Conservation (phyloP, 371 early-diverging fungal genomes). For the Sporodiniella umbellata region DNA sequence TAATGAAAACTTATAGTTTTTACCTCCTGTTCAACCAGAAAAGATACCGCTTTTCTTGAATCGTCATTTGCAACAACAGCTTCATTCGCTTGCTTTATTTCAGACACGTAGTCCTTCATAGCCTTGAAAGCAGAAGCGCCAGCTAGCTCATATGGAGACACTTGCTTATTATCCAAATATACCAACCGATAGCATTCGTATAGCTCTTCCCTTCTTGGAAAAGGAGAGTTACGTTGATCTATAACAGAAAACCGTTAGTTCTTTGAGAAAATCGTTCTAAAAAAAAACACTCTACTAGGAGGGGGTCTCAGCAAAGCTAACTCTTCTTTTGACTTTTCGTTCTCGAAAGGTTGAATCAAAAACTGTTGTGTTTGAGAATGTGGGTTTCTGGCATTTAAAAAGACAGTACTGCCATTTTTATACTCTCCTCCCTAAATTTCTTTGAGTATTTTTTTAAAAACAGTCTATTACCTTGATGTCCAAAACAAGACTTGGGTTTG, state of each 20-base stretch:
- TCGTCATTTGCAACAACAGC: constrained; percentile 24
- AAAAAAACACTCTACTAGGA: too few relatives aligned
- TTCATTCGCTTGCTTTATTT: constrained; percentile 16
- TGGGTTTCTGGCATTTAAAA: constrained; percentile 29
- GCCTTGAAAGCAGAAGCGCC: constrained; percentile 64
- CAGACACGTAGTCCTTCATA: constrained; percentile 30
- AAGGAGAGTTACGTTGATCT: constrained; percentile 26
- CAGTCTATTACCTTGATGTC: constrained; percentile 35
- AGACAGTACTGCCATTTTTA: constrained; percentile 34
- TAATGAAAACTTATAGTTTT: not conserved
- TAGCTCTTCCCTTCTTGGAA: constrained; percentile 40
- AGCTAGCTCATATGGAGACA: constrained; percentile 39
- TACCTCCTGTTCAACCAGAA: constrained; percentile 25
- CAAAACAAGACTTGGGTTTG: constrained; percentile 38
- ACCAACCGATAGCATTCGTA: constrained; percentile 39
- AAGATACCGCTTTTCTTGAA: constrained; percentile 18
- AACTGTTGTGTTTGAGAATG: constrained; percentile 40
- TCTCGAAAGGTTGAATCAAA: constrained; percentile 42
- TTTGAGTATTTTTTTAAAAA: not conserved
- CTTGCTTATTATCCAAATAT: constrained; percentile 15
- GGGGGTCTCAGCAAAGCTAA: constrained; percentile 40
- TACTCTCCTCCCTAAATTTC: constrained; percentile 32
- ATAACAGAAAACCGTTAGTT: not conserved
- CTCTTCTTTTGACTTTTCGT: constrained; percentile 34
- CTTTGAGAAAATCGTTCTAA: too few relatives aligned